Percentiles rank a stretch among this genome's conserved stretches.
phyloP scores from a whole-genome alignment of 140 eudicot genomes.

The Artemisia princeps region DNA sequence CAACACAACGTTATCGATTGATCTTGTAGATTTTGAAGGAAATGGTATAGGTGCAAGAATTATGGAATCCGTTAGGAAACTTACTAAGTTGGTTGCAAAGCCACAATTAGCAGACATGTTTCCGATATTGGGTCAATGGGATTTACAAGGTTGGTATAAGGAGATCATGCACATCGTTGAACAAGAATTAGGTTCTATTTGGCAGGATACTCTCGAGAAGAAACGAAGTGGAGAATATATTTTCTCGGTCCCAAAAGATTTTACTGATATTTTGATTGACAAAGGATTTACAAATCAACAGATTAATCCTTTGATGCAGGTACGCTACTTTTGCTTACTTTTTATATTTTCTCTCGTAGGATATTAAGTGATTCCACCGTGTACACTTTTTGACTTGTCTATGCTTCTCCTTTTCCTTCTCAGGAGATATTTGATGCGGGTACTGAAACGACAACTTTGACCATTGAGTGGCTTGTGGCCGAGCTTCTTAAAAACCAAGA shows the following conservation, averaged over 20 bases:
- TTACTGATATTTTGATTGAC: background rate
- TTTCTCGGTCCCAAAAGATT: slow-evolving; percentile 3
- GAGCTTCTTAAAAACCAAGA: slow-evolving; percentile 19
- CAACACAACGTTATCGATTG: background rate
- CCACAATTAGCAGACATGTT: slow-evolving; percentile 26
- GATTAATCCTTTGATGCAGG: background rate
- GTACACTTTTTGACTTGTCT: no score
- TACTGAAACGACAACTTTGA: slow-evolving; percentile 18
- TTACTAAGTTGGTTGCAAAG: background rate
- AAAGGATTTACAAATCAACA: background rate
- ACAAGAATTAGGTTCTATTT: slow-evolving; percentile 9
- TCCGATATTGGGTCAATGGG: slow-evolving; percentile 27
- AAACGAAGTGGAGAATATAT: slow-evolving; percentile 18
- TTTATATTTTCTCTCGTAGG: no score
- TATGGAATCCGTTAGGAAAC: slow-evolving; percentile 12
- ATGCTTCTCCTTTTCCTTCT: no score
- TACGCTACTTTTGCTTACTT: no score
- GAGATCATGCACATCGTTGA: slow-evolving; percentile 19
- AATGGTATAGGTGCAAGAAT: slow-evolving; percentile 23
- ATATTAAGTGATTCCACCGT: no score
- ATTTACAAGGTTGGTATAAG: slow-evolving; percentile 18
- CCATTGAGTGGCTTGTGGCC: slow-evolving; percentile 14
- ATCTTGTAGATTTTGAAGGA: slow-evolving; percentile 28
- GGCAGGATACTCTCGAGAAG: slow-evolving; percentile 24
- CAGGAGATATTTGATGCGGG: slow-evolving; percentile 23